Evolutionary conservation across 768 basidiomycete genomes (phyloP), one percentile per base, ranked within the genome.

Genomic region (Hirschioporus abietinus): DNA sequence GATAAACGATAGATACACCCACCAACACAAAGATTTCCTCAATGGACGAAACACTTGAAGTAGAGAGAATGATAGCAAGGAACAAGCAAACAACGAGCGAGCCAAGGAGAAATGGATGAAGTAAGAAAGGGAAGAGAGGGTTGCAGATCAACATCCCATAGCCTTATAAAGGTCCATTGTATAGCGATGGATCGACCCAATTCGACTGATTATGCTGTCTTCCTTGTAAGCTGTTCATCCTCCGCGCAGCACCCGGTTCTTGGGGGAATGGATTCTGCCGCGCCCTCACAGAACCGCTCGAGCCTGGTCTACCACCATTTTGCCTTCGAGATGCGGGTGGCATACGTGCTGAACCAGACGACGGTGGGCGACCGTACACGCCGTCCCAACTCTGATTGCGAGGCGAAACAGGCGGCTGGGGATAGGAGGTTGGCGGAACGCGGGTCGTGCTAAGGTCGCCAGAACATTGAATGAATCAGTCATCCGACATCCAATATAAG

Each of bases 181-280:
- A 83, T 57, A 66, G n/a, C 64, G 73, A 73, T 17, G 79, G 80
- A 67, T 85, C 83, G 30, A 84, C 83, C 83, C 83, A 84, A 24
- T 42, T 24, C 24, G 27, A 8, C 35, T 62, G 66, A 7, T 66
- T 60, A 23, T 64, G 63, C 18, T 34, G 52, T 63, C 66, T 23
- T 18, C 36, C 36, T 34, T 57, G 63, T 35, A 60, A 3, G 25
- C 35, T 58, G 60, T 52, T 26, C 34, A 26, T 52, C 20, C 60
- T 23, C 18, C 63, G 23, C 20, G n/a, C 24, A 35, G 63, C 66
- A 63, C 5, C 36, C 66, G 23, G 62, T 18, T 62, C 35, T 64
- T 34, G 60, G 26, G 52, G 52, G 20, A 62, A 66, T 64, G 60
- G 66, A 35, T 65, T 60, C 34, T 63, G n/a, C 35, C 60, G 66